Evolutionary conservation across 495 filamentous ascomycete genomes (phyloP).

Genomic region (Cudoniella acicularis): DNA sequence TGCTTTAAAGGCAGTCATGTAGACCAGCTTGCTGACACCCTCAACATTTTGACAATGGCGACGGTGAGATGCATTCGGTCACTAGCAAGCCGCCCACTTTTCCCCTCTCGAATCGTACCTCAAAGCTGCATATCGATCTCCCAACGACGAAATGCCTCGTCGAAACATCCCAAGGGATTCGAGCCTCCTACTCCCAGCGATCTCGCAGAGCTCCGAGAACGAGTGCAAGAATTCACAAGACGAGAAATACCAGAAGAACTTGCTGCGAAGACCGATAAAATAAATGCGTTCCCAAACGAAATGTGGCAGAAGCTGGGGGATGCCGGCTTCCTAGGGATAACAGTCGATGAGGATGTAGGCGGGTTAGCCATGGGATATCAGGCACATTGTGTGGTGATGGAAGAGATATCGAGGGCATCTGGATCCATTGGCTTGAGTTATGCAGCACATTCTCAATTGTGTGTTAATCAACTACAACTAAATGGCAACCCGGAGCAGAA

Average conservation of each 20-base stretch:
- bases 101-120: conserved; percentile 10
- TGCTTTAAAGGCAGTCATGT: conserved; percentile 11
- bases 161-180: conserved; percentile 87
- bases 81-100: conserved; percentile 17
- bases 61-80: conserved; percentile 13
- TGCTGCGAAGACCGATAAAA: conserved; percentile 73
- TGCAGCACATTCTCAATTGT: conserved; percentile 93
- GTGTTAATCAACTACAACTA: conserved; percentile 92
- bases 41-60: conserved; percentile 16
- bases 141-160: conserved; percentile 50
- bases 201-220: conserved; percentile 78
- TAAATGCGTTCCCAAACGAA: conserved; percentile 81
- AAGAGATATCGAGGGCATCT: conserved; percentile 64
- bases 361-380: conserved; percentile 93
- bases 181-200: conserved; percentile 70
- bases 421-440: conserved; percentile 90
- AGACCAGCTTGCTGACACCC: background rate
- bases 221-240: conserved; percentile 89
- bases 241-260: conserved; percentile 81
- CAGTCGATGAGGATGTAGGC: conserved; percentile 90
- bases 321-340: conserved; percentile 89
- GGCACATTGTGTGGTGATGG: conserved; percentile 94
- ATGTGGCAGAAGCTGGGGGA: conserved; percentile 95
- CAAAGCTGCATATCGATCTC: conserved; percentile 18
- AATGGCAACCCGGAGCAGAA: conserved; percentile 85